Evolutionary conservation across 257 asterid genomes (phyloP).

Genomic region (Capsicum chinense): DNA sequence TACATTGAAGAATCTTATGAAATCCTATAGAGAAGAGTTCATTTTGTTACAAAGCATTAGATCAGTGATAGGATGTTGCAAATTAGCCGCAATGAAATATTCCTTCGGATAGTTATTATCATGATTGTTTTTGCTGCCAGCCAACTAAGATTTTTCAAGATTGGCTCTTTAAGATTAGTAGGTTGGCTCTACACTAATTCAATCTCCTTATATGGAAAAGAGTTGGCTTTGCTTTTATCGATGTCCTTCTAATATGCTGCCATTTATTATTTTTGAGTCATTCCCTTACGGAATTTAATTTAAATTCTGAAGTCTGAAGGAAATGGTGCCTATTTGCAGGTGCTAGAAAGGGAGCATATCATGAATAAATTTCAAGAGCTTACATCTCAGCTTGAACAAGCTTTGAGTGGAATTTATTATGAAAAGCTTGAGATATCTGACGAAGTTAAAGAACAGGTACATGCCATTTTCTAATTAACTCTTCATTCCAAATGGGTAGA

Average conservation of each 20-base stretch:
- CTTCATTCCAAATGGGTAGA: background rate
- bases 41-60: too few species aligned
- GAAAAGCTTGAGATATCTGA: slow-evolving; percentile 91
- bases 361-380: slow-evolving; percentile 77
- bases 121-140: slow-evolving; percentile 2
- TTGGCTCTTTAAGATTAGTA: slow-evolving; percentile 17
- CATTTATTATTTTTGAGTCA: background rate
- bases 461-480: slow-evolving; percentile 17
- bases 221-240: background rate
- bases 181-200: background rate
- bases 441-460: slow-evolving; percentile 98
- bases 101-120: background rate
- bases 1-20: background rate
- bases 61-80: slow-evolving; percentile 4
- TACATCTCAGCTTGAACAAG: slow-evolving; percentile 79
- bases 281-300: background rate
- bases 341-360: slow-evolving; percentile 82
- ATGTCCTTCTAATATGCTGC: background rate
- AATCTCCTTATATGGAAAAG: background rate
- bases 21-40: background rate
- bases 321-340: slow-evolving; percentile 54
- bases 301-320: background rate
- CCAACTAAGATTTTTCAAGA: slow-evolving; percentile 3
- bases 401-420: slow-evolving; percentile 72
- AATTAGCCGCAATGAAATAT: background rate